Evolutionary conservation across 495 filamentous ascomycete genomes (phyloP).

Genomic region (Aspergillus asperescens): DNA sequence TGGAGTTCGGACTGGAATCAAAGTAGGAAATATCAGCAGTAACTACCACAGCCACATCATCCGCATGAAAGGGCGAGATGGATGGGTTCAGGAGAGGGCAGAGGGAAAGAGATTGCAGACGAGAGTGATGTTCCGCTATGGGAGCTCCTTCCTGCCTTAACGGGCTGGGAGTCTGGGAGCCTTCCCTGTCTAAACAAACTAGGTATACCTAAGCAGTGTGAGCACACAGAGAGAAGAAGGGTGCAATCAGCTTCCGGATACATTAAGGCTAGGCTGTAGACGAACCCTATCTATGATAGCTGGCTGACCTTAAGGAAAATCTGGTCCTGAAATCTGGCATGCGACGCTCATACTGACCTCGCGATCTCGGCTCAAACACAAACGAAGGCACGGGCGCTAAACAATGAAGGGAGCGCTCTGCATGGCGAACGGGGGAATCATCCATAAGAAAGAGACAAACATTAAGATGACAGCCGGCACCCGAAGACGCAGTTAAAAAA

Average conservation of each 20-base stretch:
- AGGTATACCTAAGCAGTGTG: neutral
- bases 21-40: constrained; percentile 18
- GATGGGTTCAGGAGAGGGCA: neutral
- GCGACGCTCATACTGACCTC: neutral
- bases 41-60: constrained; percentile 15
- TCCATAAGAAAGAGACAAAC: constrained; percentile 22
- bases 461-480: constrained; percentile 5
- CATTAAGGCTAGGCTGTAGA: neutral
- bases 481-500: neutral
- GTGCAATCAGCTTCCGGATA: neutral
- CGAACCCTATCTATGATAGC: neutral
- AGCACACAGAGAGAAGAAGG: too few relatives aligned
- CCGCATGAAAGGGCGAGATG: constrained; percentile 7
- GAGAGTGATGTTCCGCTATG: neutral
- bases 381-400: constrained; percentile 7
- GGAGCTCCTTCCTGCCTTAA: too few relatives aligned
- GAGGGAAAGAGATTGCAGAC: neutral
- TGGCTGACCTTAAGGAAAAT: neutral
- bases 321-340: neutral
- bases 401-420: constrained; percentile 12
- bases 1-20: constrained; percentile 8
- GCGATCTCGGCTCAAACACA: constrained; percentile 10
- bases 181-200: neutral
- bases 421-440: constrained; percentile 33
- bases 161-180: too few relatives aligned